These are phyloP conservation scores for Globisporangium polare DNA, from an alignment of 352 stramenopile species.

Conservation along the genomic window DNA sequence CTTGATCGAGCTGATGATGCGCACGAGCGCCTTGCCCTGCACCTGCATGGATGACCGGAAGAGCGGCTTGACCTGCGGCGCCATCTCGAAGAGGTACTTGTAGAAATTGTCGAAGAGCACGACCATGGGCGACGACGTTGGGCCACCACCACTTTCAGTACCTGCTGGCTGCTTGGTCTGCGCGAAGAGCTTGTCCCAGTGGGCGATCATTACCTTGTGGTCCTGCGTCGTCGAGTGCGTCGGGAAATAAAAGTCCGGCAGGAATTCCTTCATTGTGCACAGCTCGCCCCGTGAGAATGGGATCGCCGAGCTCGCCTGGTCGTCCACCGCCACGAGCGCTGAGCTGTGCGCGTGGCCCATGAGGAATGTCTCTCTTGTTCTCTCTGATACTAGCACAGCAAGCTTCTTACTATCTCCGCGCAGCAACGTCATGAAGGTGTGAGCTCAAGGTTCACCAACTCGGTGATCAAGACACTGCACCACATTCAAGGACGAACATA, in stretches of 20 bases:
- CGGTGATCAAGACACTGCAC: neutral
- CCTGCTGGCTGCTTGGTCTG: conserved; percentile 12
- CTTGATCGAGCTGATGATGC: conserved; percentile 35
- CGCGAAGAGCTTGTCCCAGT: conserved; percentile 29
- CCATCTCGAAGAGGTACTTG: conserved; percentile 32
- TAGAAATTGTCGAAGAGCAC: conserved; percentile 42
- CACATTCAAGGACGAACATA: neutral
- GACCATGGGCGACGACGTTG: conserved; percentile 24
- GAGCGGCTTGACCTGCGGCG: conserved; percentile 32
- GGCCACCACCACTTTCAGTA: neutral
- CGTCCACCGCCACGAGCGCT: conserved; percentile 19
- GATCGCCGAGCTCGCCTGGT: conserved; percentile 5
- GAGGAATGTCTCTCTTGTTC: neutral
- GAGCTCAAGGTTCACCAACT: neutral
- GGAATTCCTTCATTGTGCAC: conserved; percentile 20
- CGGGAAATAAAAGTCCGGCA: conserved; percentile 24
- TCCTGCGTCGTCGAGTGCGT: conserved; percentile 25
- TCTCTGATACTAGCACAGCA: too few relatives aligned
- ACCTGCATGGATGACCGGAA: conserved; percentile 38
- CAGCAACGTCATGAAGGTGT: neutral
- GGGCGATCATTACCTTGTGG: conserved; percentile 17
- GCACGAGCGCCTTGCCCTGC: conserved; percentile 36
- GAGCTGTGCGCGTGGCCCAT: conserved; percentile 11
- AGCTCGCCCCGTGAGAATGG: conserved; percentile 18
- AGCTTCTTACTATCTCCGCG: too few relatives aligned